These are phyloP conservation scores for Aspergillus sclerotiicarbonarius DNA, from an alignment of 495 filamentous ascomycete species.

Conservation along the genomic window DNA sequence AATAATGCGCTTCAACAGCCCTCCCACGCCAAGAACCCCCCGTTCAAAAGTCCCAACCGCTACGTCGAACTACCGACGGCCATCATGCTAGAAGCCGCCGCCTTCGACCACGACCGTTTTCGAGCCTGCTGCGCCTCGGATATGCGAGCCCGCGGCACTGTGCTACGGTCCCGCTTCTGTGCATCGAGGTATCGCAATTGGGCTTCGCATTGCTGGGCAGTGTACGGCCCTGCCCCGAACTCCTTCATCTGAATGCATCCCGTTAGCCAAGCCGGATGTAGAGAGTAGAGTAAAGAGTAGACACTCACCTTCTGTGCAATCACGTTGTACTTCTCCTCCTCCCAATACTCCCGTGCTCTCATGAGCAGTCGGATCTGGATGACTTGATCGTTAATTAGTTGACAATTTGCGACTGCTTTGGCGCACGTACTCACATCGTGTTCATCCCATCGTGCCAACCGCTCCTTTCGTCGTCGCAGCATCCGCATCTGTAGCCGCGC, in stretches of 20 bases:
- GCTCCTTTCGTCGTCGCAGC: constrained; percentile 61
- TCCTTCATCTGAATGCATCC: constrained; percentile 34
- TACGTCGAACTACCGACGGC: constrained; percentile 3
- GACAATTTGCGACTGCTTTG: background rate
- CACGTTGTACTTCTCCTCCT: constrained; percentile 49
- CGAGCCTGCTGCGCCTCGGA: constrained; percentile 28
- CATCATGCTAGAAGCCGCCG: constrained; percentile 1
- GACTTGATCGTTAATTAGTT: constrained; percentile 15
- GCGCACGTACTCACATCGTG: constrained; percentile 58
- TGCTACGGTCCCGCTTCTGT: constrained; percentile 17
- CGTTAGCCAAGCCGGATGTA: constrained; percentile 7
- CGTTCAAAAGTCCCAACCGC: background rate
- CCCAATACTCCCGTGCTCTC: constrained; percentile 48
- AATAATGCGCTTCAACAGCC: background rate
- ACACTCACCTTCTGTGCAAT: constrained; percentile 49
- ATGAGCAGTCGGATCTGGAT: constrained; percentile 46
- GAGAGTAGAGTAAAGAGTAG: background rate
- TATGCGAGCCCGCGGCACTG: constrained; percentile 24
- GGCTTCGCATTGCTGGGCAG: constrained; percentile 36
- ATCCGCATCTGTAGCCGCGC: constrained; percentile 73
- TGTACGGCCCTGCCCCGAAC: constrained; percentile 34
- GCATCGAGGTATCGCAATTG: constrained; percentile 34
- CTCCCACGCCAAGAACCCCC: too few species aligned
- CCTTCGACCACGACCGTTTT: constrained; percentile 11
- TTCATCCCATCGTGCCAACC: constrained; percentile 62